Evolutionary conservation across 768 basidiomycete genomes (phyloP).

Genomic region (Suillus clintonianus): DNA sequence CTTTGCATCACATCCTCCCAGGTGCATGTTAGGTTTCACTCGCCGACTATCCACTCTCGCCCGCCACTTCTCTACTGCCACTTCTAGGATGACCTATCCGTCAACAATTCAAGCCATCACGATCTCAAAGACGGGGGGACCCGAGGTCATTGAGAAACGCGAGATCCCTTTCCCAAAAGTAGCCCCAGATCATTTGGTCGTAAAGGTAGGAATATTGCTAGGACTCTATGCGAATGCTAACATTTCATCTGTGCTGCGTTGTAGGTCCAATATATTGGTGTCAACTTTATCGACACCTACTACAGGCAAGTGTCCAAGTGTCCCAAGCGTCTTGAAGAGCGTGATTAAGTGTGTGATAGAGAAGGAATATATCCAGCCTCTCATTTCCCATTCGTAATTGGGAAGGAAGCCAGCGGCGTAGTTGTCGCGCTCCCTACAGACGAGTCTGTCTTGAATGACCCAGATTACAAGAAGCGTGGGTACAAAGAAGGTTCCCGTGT

Average conservation of each 20-base stretch:
- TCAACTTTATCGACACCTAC: slow-evolving; percentile 91
- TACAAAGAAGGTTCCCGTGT: slow-evolving; percentile 74
- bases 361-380: slow-evolving; percentile 64
- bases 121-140: slow-evolving; percentile 70
- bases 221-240: not conserved
- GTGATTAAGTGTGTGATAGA: slow-evolving; percentile 32
- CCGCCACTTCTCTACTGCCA: slow-evolving; percentile 32
- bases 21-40: slow-evolving; percentile 10
- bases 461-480: slow-evolving; percentile 62
- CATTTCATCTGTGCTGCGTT: not conserved
- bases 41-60: slow-evolving; percentile 24
- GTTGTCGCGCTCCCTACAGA: slow-evolving; percentile 78
- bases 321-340: slow-evolving; percentile 6
- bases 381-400: slow-evolving; percentile 66
- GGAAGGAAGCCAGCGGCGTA: slow-evolving; percentile 78
- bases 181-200: slow-evolving; percentile 58
- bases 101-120: slow-evolving; percentile 69
- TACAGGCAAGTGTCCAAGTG: slow-evolving; percentile 53
- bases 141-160: slow-evolving; percentile 75
- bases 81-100: slow-evolving; percentile 53
- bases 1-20: not conserved
- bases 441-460: slow-evolving; percentile 54
- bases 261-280: slow-evolving; percentile 72
- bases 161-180: slow-evolving; percentile 68
- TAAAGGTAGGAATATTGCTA: slow-evolving; percentile 26